phyloP scores from a whole-genome alignment of 495 filamentous ascomycete genomes.

The Hypoxylon trugodes region DNA sequence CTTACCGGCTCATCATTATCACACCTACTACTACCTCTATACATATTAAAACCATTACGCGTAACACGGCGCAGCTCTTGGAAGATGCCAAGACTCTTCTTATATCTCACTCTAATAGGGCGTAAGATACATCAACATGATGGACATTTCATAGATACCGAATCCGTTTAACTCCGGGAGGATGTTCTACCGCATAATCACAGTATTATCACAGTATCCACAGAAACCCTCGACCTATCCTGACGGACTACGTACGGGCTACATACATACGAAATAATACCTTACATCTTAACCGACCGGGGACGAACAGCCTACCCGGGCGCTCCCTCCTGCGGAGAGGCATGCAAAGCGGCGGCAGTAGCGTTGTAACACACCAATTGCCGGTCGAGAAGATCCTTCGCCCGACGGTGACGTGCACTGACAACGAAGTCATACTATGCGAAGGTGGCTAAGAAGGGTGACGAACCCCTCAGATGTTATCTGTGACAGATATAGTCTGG shows the following conservation, averaged over 20 bases:
- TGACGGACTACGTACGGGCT: no score
- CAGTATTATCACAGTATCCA: background rate
- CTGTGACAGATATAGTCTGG: conserved; percentile 25
- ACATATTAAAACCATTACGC: no score
- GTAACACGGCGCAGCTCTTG: no score
- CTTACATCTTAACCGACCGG: conserved; percentile 5
- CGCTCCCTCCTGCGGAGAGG: conserved; percentile 34
- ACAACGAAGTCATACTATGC: conserved; percentile 5
- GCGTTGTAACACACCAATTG: conserved; percentile 31
- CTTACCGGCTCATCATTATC: no score
- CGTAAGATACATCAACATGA: no score
- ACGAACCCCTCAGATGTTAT: conserved; percentile 24
- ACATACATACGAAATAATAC: no score
- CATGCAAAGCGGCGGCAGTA: conserved; percentile 33
- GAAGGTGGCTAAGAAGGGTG: background rate
- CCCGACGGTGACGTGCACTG: conserved; percentile 8
- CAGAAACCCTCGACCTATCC: conserved; percentile 12
- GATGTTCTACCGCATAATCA: conserved; percentile 6
- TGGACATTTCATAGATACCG: background rate
- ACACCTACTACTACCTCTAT: no score
- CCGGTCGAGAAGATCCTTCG: conserved; percentile 16
- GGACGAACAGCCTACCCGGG: conserved; percentile 22
- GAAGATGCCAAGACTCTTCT: no score
- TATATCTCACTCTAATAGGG: no score
- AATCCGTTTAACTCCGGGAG: conserved; percentile 27